Conservation (phyloP, 345 rosid genomes). For the Populus deltoides region DNA sequence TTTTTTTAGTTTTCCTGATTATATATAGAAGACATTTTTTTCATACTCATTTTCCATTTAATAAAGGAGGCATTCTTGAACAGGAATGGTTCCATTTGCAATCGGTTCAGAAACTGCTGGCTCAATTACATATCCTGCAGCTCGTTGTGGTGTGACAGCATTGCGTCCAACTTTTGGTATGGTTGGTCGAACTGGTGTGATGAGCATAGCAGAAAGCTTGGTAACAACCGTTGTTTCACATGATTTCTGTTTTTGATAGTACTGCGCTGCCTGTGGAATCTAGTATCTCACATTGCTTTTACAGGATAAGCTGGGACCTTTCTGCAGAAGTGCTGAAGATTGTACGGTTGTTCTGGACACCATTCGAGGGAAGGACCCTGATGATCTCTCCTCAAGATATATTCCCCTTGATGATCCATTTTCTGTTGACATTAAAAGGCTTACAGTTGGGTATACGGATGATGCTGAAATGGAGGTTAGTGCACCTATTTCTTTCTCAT, state of each 20-base stretch:
- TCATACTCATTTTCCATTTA: neutral
- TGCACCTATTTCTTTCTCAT: neutral
- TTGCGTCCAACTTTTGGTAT: slow-evolving; percentile 82
- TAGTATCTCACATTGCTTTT: slow-evolving; percentile 7
- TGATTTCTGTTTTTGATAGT: neutral
- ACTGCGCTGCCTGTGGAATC: neutral
- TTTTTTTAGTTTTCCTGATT: too few species aligned
- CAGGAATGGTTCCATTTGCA: slow-evolving; percentile 89
- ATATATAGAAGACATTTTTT: neutral
- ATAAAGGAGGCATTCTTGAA: neutral
- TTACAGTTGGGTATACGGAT: slow-evolving; percentile 76
- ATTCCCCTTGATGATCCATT: slow-evolving; percentile 66
- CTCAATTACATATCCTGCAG: slow-evolving; percentile 75
- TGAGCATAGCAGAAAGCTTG: slow-evolving; percentile 90
- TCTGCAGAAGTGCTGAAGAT: slow-evolving; percentile 65
- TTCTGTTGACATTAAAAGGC: slow-evolving; percentile 63
- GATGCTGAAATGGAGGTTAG: slow-evolving; percentile 91
- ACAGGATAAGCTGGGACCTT: slow-evolving; percentile 86
- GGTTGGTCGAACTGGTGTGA: slow-evolving; percentile 77
- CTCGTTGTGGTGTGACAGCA: slow-evolving; percentile 81
- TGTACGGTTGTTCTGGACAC: slow-evolving; percentile 62
- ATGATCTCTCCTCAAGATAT: slow-evolving; percentile 76
- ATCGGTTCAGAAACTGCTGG: slow-evolving; percentile 96
- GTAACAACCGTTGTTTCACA: slow-evolving; percentile 26
- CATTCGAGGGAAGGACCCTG: slow-evolving; percentile 72